Evolutionary conservation across 345 rosid species (phyloP).

Genomic region (Hibiscus mutabilis): DNA sequence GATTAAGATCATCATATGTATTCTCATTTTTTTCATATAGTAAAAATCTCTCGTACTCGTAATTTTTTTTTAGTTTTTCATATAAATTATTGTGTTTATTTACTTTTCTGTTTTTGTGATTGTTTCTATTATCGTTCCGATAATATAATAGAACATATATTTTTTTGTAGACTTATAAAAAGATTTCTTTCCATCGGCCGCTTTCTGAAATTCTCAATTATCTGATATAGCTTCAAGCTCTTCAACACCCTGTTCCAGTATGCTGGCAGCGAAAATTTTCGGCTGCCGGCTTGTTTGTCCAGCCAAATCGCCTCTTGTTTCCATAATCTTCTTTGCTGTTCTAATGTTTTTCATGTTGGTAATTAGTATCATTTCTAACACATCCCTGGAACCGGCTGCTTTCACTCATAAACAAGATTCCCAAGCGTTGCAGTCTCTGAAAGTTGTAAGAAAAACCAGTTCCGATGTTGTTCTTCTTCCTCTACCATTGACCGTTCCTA

Average conservation of each 20-base stretch:
- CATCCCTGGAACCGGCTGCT: slow-evolving; percentile 2
- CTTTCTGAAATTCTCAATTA: neutral
- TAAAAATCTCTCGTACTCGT: too few relatives aligned
- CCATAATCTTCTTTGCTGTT: slow-evolving; percentile 22
- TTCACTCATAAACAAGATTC: neutral
- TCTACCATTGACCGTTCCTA: neutral
- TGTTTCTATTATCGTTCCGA: neutral
- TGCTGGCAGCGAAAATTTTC: slow-evolving; percentile 12
- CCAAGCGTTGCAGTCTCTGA: neutral
- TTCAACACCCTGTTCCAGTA: neutral
- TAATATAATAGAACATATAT: neutral
- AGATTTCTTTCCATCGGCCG: neutral
- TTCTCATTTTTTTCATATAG: too few relatives aligned
- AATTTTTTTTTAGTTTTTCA: too few relatives aligned
- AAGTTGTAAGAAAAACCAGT: neutral
- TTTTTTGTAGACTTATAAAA: neutral
- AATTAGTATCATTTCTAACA: slow-evolving; percentile 21
- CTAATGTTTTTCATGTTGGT: slow-evolving; percentile 36
- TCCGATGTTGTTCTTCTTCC: neutral
- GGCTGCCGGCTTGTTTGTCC: slow-evolving; percentile 13
- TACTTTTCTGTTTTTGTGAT: too few relatives aligned
- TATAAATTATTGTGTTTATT: too few relatives aligned
- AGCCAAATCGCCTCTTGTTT: slow-evolving; percentile 20
- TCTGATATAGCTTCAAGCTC: neutral
- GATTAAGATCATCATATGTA: too few relatives aligned